A percentile compares a stretch with the other conserved stretches of the same genome.
Conservation (phyloP, 495 filamentous ascomycete genomes). For the Aspergillus olivimuriae region DNA sequence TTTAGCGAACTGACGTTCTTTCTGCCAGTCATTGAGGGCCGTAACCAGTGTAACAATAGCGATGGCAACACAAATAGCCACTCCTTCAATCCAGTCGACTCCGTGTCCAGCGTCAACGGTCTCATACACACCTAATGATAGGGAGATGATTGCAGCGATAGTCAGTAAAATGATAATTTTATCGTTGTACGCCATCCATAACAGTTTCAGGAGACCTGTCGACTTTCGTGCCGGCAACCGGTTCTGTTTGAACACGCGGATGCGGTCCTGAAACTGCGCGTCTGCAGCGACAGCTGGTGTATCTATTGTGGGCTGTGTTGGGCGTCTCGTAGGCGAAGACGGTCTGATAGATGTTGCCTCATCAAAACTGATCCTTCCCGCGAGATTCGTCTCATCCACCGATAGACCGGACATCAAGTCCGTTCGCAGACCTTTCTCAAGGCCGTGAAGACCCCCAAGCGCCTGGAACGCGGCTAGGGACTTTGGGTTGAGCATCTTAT, state of each 20-base stretch:
- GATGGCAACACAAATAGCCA: constrained; percentile 73
- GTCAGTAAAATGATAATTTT: constrained; percentile 74
- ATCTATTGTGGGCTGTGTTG: constrained; percentile 5
- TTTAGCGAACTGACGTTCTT: constrained; percentile 72
- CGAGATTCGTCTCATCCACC: constrained; percentile 54
- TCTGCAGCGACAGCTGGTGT: constrained; percentile 11
- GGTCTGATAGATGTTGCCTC: constrained; percentile 41
- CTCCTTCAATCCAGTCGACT: constrained; percentile 75
- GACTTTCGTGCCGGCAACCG: constrained; percentile 67
- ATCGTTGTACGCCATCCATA: constrained; percentile 86
- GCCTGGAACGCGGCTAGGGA: constrained; percentile 63
- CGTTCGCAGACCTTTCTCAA: constrained; percentile 63
- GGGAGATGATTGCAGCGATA: constrained; percentile 63
- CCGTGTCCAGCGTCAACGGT: constrained; percentile 35
- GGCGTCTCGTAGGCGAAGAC: constrained; percentile 8
- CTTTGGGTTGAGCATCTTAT: constrained; percentile 72
- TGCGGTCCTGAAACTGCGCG: constrained; percentile 54
- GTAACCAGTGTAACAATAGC: constrained; percentile 69
- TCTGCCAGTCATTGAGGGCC: constrained; percentile 71
- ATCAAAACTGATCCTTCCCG: constrained; percentile 53
- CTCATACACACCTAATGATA: constrained; percentile 69
- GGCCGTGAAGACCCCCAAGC: constrained; percentile 58
- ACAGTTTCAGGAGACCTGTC: constrained; percentile 62
- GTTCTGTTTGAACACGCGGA: constrained; percentile 69
- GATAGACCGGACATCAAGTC: constrained; percentile 60